phyloP scores from a whole-genome alignment of 352 stramenopile genomes.

The Phytophthora uliginosa region DNA sequence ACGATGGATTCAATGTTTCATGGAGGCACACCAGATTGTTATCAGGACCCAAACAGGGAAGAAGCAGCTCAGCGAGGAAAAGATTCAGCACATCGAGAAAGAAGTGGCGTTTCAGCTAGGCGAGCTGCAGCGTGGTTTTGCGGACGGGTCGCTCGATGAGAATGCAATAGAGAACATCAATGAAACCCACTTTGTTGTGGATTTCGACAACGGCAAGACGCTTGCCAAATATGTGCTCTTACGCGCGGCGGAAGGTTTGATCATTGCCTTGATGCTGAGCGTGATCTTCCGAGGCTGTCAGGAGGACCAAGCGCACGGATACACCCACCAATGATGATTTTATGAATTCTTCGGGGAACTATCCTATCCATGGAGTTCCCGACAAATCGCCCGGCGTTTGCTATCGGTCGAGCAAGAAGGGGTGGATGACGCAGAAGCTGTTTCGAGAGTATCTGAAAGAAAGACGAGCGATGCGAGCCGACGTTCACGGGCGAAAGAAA shows the following conservation, averaged over 20 bases:
- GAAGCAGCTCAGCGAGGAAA: not conserved
- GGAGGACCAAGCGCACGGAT: not conserved
- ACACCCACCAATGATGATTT: slow-evolving; percentile 1
- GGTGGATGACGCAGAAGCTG: slow-evolving; percentile 11
- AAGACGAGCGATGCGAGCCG: slow-evolving; percentile 5
- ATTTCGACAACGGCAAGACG: too few relatives aligned
- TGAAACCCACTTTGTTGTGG: not conserved
- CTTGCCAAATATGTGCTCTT: too few relatives aligned
- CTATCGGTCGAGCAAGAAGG: slow-evolving; percentile 9
- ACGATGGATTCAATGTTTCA: not conserved
- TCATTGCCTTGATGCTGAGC: too few relatives aligned
- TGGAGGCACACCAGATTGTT: not conserved
- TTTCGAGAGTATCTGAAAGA: slow-evolving; percentile 33
- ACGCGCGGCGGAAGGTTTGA: too few relatives aligned
- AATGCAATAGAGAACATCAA: not conserved
- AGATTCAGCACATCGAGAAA: not conserved
- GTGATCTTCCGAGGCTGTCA: too few relatives aligned
- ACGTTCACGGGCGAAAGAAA: slow-evolving; percentile 25
- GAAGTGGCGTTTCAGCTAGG: not conserved
- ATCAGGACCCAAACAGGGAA: not conserved
- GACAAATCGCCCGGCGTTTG: not conserved
- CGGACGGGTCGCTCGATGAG: not conserved
- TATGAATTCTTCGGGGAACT: slow-evolving; percentile 4
- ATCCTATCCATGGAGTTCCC: slow-evolving; percentile 5
- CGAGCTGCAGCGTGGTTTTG: not conserved